Evolutionary conservation across 495 filamentous ascomycete genomes (phyloP).

Genomic region (Neurospora sublineolata): DNA sequence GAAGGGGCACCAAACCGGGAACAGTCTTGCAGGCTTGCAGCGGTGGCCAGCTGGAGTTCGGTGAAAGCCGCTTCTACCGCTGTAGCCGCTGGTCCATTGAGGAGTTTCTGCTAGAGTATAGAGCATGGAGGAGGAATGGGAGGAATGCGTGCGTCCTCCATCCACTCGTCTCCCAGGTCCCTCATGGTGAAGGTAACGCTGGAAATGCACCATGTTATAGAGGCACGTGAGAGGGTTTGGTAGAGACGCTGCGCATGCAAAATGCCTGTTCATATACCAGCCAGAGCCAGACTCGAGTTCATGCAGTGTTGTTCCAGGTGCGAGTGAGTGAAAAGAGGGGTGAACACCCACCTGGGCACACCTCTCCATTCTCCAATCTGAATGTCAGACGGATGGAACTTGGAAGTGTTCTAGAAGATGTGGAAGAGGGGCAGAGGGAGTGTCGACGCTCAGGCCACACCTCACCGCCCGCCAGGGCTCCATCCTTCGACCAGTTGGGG

Average conservation of each 20-base stretch:
- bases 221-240: not conserved
- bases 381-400: not conserved
- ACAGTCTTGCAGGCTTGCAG: not conserved
- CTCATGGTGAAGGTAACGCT: not conserved
- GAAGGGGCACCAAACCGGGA: not conserved
- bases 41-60: not conserved
- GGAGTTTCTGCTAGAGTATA: not conserved
- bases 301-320: not conserved
- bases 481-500: not conserved
- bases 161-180: not conserved
- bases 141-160: not conserved
- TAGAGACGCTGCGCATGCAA: not conserved
- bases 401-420: not conserved
- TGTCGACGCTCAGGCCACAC: not conserved
- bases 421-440: not conserved
- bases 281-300: not conserved
- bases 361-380: not conserved
- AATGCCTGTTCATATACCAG: not conserved
- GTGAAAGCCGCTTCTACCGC: not conserved
- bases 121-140: not conserved
- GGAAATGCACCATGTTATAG: not conserved
- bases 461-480: not conserved
- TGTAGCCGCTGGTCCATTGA: not conserved
- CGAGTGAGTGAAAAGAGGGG: not conserved
- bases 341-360: not conserved